Evolutionary conservation across 2,329 filamentous ascomycete genomes (phyloP).

Genomic region (Coleophoma eucalyptorum): DNA sequence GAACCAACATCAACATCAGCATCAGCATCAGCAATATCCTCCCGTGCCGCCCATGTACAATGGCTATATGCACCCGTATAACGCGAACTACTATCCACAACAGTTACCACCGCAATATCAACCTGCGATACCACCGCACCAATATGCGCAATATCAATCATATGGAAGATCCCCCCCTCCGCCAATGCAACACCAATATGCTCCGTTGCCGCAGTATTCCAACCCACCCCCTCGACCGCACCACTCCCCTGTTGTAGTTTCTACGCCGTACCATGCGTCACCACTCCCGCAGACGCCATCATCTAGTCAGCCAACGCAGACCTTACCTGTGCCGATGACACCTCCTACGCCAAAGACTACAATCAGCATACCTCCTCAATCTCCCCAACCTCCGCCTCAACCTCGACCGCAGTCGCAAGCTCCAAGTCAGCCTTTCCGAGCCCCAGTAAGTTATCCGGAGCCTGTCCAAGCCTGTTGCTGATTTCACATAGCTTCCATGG

Average conservation of each 20-base stretch:
- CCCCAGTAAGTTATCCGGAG: constrained; percentile 41
- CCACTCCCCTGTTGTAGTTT: constrained; percentile 43
- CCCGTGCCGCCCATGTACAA: constrained; percentile 41
- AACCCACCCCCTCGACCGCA: constrained; percentile 44
- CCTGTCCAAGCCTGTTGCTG: constrained; percentile 14
- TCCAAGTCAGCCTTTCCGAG: constrained; percentile 34
- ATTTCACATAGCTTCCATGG: constrained; percentile 51
- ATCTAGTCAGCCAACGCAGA: constrained; percentile 21
- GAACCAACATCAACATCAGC: constrained; percentile 32
- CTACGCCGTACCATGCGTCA: constrained; percentile 53
- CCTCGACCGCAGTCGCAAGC: constrained; percentile 22
- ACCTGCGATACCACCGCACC: constrained; percentile 41
- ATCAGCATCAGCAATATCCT: constrained; percentile 38
- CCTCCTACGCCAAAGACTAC: constrained; percentile 39
- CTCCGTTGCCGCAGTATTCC: constrained; percentile 35
- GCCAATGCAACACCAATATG: constrained; percentile 46
- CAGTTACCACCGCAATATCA: constrained; percentile 57
- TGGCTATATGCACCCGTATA: constrained; percentile 46
- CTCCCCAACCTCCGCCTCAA: constrained; percentile 20
- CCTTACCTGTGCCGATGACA: constrained; percentile 34
- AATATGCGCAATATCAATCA: constrained; percentile 36
- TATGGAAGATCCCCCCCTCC: constrained; percentile 46
- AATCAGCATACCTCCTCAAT: constrained; percentile 19
- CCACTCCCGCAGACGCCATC: constrained; percentile 33
- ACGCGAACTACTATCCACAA: constrained; percentile 45